Percentiles rank a stretch among this genome's conserved stretches.
phyloP scores from a whole-genome alignment of 495 filamentous ascomycete genomes.

The Sordaria brevicollis region DNA sequence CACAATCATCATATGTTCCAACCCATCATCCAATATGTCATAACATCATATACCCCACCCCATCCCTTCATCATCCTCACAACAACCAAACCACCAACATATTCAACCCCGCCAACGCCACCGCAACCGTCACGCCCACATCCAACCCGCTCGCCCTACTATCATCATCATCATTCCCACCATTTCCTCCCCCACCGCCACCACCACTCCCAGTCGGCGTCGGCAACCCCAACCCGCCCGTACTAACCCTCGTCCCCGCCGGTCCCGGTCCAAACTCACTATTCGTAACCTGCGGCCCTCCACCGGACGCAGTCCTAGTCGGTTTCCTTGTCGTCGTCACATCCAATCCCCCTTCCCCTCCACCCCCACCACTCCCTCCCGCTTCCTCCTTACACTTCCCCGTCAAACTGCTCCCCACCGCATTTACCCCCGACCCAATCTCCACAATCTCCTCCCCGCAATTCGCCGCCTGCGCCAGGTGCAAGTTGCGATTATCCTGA shows the following conservation, averaged over 20 bases:
- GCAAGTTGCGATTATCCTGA: constrained; percentile 25
- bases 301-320: constrained; percentile 1
- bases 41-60: not conserved
- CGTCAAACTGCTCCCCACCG: constrained; percentile 9
- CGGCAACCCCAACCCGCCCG: not conserved
- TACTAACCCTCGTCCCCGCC: constrained; percentile 1
- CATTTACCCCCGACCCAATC: constrained; percentile 6
- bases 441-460: constrained; percentile 18
- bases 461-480: constrained; percentile 26
- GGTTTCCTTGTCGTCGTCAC: constrained; percentile 4
- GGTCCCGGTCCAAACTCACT: constrained; percentile 9
- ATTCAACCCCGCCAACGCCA: not conserved
- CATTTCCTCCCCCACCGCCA: not conserved
- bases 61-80: not conserved
- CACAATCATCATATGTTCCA: not conserved
- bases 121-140: not conserved
- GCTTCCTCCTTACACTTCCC: constrained; percentile 9
- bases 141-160: not conserved
- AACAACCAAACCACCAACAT: not conserved
- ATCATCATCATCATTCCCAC: not conserved
- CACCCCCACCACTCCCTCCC: not conserved
- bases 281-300: not conserved
- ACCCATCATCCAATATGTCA: not conserved
- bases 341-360: not conserved
- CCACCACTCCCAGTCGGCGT: not conserved